phyloP scores from a whole-genome alignment of 1,284 basidiomycete species.

The Waitea zeae region DNA sequence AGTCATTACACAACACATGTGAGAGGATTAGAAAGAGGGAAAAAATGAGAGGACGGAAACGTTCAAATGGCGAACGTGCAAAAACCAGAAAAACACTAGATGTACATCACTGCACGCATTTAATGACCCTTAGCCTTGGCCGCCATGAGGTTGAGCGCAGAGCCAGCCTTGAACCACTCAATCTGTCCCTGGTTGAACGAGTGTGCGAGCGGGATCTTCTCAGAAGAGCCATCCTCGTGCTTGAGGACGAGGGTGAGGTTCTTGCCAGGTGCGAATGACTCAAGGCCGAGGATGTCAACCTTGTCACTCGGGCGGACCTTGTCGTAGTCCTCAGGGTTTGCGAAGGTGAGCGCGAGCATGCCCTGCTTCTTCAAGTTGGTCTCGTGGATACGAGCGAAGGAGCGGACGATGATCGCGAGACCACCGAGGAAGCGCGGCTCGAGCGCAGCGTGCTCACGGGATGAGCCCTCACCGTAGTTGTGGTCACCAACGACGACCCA shows the following conservation, averaged over 20 bases:
- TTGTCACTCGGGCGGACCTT: conserved; percentile 72
- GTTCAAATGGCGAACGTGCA: too few relatives aligned
- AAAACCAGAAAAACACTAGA: too few relatives aligned
- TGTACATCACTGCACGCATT: too few relatives aligned
- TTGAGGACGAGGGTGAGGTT: conserved; percentile 68
- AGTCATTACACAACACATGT: too few relatives aligned
- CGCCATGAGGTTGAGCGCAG: conserved; percentile 74
- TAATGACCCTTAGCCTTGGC: too few relatives aligned
- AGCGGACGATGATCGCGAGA: conserved; percentile 86
- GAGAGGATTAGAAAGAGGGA: too few relatives aligned
- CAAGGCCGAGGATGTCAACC: conserved; percentile 72
- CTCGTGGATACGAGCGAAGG: conserved; percentile 97
- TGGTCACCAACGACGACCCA: conserved; percentile 93
- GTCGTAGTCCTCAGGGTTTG: conserved; percentile 80
- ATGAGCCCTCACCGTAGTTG: conserved; percentile 98
- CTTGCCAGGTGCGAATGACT: conserved; percentile 76
- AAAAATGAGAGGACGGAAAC: too few relatives aligned
- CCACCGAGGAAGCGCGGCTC: conserved; percentile 96
- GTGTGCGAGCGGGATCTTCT: conserved; percentile 60
- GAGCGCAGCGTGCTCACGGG: conserved; percentile 94
- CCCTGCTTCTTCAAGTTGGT: conserved; percentile 97
- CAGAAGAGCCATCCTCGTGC: conserved; percentile 67
- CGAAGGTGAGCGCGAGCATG: conserved; percentile 87
- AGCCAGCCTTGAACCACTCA: conserved; percentile 89
- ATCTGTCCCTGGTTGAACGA: conserved; percentile 85